Evolutionary conservation across 2,329 filamentous ascomycete species (phyloP).

Genomic region (Berkeleyomyces basicola): DNA sequence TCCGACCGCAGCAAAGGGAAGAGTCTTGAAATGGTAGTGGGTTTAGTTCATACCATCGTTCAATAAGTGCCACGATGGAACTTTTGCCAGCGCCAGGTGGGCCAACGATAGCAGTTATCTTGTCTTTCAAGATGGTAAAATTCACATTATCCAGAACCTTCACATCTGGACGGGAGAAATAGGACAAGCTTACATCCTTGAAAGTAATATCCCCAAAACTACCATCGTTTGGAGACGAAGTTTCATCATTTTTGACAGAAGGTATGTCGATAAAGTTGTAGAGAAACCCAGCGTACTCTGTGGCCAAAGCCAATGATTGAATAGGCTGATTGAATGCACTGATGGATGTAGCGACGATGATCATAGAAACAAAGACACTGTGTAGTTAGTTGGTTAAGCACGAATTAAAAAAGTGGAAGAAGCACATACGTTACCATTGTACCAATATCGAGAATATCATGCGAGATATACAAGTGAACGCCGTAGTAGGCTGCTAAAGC

Average conservation of each 20-base stretch:
- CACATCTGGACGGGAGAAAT: slow-evolving; percentile 48
- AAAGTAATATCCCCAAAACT: slow-evolving; percentile 41
- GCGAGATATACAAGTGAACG: slow-evolving; percentile 15
- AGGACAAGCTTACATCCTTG: slow-evolving; percentile 51
- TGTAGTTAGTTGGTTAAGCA: not conserved
- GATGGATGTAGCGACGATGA: slow-evolving; percentile 20
- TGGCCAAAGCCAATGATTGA: slow-evolving; percentile 21
- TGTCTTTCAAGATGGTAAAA: slow-evolving; percentile 43
- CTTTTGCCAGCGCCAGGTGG: slow-evolving; percentile 59
- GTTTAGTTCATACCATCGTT: slow-evolving; percentile 49
- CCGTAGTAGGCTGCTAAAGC: slow-evolving; percentile 17
- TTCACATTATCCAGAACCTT: slow-evolving; percentile 45
- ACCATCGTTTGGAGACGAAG: slow-evolving; percentile 23
- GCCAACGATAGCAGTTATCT: slow-evolving; percentile 58
- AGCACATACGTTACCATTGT: slow-evolving; percentile 17
- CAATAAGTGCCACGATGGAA: slow-evolving; percentile 53
- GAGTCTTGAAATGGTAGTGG: not conserved
- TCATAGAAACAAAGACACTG: slow-evolving; percentile 17
- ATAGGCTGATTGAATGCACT: slow-evolving; percentile 22
- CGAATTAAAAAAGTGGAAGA: not conserved
- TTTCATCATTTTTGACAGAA: not conserved
- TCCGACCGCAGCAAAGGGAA: slow-evolving; percentile 23
- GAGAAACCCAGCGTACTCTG: slow-evolving; percentile 23
- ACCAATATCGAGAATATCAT: slow-evolving; percentile 15
- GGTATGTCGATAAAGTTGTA: slow-evolving; percentile 26